A percentile compares a stretch with the other conserved stretches of the same genome.
Conservation (phyloP, 768 basidiomycete genomes). For the Dendrothele bispora region DNA sequence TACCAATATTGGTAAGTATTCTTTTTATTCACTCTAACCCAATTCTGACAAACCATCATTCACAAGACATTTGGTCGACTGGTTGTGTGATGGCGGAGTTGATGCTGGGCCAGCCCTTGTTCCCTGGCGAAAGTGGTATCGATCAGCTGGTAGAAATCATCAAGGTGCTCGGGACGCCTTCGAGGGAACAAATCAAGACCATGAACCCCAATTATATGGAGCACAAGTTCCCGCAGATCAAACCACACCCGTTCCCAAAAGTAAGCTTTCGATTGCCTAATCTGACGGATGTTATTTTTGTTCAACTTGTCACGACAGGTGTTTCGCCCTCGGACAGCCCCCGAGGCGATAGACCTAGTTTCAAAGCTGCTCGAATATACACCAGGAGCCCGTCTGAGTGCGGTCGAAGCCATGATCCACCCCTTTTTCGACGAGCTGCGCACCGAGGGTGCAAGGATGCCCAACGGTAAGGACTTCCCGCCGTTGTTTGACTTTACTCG, state of each 20-base stretch:
- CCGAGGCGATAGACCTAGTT: conserved; percentile 95
- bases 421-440: conserved; percentile 98
- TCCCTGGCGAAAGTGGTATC: conserved; percentile 98
- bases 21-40: conserved; percentile 4
- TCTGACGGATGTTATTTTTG: conserved; percentile 4
- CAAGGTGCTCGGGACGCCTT: conserved; percentile 98
- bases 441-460: conserved; percentile 89
- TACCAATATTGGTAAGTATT: conserved; percentile 88
- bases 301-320: conserved; percentile 52
- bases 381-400: conserved; percentile 88
- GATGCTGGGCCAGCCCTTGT: conserved; percentile 98
- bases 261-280: conserved; percentile 36
- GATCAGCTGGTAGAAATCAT: conserved; percentile 99
- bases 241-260: conserved; percentile 99
- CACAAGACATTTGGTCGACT: conserved; percentile 99
- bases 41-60: conserved; percentile 3
- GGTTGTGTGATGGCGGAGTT: conserved; percentile 99
- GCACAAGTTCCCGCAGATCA: conserved; percentile 99
- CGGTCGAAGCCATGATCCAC: conserved; percentile 89
- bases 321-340: conserved; percentile 95
- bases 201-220: conserved; percentile 99
- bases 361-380: conserved; percentile 96
- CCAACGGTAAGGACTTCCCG: conserved; percentile 96
- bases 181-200: conserved; percentile 99
- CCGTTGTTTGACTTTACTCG: conserved; percentile 93